phyloP scores from a whole-genome alignment of 2,329 filamentous ascomycete genomes.

The Cercospora brassicicola region DNA sequence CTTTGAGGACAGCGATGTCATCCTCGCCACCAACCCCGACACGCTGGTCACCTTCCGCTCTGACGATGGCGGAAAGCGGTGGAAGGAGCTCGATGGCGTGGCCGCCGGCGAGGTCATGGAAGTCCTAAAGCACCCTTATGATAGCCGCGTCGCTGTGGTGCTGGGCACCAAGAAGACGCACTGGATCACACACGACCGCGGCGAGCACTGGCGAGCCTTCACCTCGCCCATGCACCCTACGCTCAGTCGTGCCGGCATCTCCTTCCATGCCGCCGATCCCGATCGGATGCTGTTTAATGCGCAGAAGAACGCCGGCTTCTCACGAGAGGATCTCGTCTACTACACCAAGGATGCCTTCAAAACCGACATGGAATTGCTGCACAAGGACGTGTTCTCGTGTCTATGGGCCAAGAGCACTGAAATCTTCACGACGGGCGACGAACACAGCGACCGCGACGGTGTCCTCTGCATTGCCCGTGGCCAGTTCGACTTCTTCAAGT shows the following conservation, averaged over 20 bases:
- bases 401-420: constrained; percentile 81
- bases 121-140: constrained; percentile 74
- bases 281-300: constrained; percentile 80
- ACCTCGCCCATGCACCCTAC: constrained; percentile 60
- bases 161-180: constrained; percentile 67
- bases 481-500: constrained; percentile 66
- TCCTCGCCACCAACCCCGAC: constrained; percentile 70
- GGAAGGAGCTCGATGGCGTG: constrained; percentile 66
- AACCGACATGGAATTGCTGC: constrained; percentile 62
- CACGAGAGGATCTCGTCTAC: constrained; percentile 53
- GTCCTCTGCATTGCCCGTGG: constrained; percentile 79
- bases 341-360: constrained; percentile 89
- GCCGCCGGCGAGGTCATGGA: constrained; percentile 62
- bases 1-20: constrained; percentile 83
- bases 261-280: constrained; percentile 80
- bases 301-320: constrained; percentile 40
- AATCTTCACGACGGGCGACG: constrained; percentile 68
- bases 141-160: constrained; percentile 76
- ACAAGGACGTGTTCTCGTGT: constrained; percentile 71
- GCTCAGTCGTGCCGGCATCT: constrained; percentile 58
- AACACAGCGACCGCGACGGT: constrained; percentile 66
- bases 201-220: constrained; percentile 78
- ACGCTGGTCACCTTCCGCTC: constrained; percentile 73
- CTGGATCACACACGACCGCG: constrained; percentile 80
- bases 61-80: constrained; percentile 74